Percentiles rank a stretch among this genome's conserved stretches.
These are phyloP conservation scores for Xanthoparmelia taractica DNA, from an alignment of 495 filamentous ascomycete species.

Conservation along the genomic window DNA sequence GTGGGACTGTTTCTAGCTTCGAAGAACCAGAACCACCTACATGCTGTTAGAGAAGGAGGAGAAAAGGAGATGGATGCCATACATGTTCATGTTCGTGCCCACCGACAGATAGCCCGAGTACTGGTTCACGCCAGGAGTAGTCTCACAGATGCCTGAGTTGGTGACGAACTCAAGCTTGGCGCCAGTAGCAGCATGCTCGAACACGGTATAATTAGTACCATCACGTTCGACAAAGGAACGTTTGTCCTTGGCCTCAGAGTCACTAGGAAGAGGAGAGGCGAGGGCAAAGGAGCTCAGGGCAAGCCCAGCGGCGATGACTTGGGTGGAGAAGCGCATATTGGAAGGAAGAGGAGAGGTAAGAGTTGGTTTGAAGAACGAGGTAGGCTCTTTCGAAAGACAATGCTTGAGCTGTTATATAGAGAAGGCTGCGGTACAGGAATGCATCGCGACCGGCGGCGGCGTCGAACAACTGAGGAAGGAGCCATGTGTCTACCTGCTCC, in stretches of 20 bases:
- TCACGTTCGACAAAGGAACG: conserved; percentile 37
- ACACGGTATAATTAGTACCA: conserved; percentile 43
- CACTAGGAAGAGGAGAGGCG: conserved; percentile 26
- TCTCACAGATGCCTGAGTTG: conserved; percentile 51
- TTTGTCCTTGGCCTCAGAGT: conserved; percentile 30
- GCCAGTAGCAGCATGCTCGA: conserved; percentile 46
- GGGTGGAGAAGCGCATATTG: conserved; percentile 19
- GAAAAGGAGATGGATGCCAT: background rate
- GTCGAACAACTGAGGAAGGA: conserved; percentile 1
- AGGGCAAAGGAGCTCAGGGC: conserved; percentile 22
- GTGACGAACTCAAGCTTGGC: conserved; percentile 46
- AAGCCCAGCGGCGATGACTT: conserved; percentile 17
- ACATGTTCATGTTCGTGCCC: conserved; percentile 48
- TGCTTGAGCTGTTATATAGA: conserved; percentile 10
- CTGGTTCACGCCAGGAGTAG: conserved; percentile 47
- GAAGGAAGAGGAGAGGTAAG: background rate
- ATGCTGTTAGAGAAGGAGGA: background rate
- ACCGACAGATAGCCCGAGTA: conserved; percentile 51
- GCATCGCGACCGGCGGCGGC: conserved; percentile 6
- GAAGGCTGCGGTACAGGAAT: conserved; percentile 3
- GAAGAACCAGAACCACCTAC: conserved; percentile 31
- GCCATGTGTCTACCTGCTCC: conserved; percentile 1
- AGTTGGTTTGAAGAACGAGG: background rate
- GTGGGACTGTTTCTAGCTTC: conserved; percentile 43
- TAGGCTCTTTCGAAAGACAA: no score